Evolutionary conservation across 2,329 filamentous ascomycete genomes (phyloP).

Genomic region (Exophiala sideris): DNA sequence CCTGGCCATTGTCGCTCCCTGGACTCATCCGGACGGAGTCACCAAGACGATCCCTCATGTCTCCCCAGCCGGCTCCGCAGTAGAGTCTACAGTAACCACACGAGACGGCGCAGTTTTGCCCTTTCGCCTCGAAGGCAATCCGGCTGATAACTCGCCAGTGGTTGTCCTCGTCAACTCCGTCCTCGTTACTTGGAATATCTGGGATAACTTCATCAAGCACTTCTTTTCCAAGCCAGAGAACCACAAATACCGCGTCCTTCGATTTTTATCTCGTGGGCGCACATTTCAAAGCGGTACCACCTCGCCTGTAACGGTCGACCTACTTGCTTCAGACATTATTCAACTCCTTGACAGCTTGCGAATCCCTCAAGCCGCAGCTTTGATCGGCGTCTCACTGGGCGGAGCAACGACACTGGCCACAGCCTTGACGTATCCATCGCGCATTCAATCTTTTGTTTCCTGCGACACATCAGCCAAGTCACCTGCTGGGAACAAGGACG

Average conservation of each 20-base stretch:
- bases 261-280: constrained; percentile 74
- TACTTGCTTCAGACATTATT: constrained; percentile 66
- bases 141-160: constrained; percentile 63
- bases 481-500: constrained; percentile 69
- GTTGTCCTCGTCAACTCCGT: constrained; percentile 78
- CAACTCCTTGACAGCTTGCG: constrained; percentile 66
- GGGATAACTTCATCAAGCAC: constrained; percentile 68
- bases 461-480: constrained; percentile 77
- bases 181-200: constrained; percentile 74
- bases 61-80: constrained; percentile 40
- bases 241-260: constrained; percentile 67
- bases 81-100: constrained; percentile 67
- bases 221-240: constrained; percentile 55
- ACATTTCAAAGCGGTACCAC: constrained; percentile 39
- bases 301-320: constrained; percentile 52
- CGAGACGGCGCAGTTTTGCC: constrained; percentile 65
- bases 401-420: constrained; percentile 76
- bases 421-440: constrained; percentile 62
- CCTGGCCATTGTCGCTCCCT: constrained; percentile 52
- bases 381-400: constrained; percentile 77
- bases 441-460: constrained; percentile 61
- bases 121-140: constrained; percentile 68
- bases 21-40: constrained; percentile 53
- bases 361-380: constrained; percentile 61
- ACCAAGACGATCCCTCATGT: constrained; percentile 54